Evolutionary conservation across 352 stramenopile genomes (phyloP), one percentile per base, ranked within the genome.

Genomic region (Phytophthora litchii): DNA sequence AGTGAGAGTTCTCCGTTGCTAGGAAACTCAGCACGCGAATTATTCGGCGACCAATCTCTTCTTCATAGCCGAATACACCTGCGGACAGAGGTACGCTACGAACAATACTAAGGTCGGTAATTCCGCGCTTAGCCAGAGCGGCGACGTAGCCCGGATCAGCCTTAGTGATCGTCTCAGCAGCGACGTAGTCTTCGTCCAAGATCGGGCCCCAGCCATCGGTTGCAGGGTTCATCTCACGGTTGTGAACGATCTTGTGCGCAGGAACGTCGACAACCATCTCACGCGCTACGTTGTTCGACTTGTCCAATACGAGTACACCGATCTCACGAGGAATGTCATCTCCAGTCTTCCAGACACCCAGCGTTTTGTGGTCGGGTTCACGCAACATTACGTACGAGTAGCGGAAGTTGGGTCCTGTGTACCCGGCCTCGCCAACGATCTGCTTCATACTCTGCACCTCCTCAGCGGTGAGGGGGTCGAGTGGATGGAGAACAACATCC

Each of bases 351-450:
- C 72, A 80, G 27, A 20, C 46, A 8, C 27, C 14, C 17, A 80
- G 64, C 17, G 64, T 75, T 23, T 48, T 55, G 56, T 80, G 60
- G 49, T 77, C 67, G 0, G 71, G 71, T 27, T 80, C 71, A 25
- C 71, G 71, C 48, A 80, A 52, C 67, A 80, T 67, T 32, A 80
- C 71, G 49, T 80, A 80, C 52, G 71, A 80, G 67, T 70, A 80
- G 36, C 71, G 71, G 8, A 73, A 36, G 20, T 60, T 47, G 21
- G 58, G 43, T 2, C 67, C 60, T 12, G 23, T 25, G 56, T 72
- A 67, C 12, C 59, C 71, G n/a, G 53, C 46, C n/a, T 71, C 64
- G 3, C 40, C 67, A 19, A 76, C 35, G 31, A 80, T 54, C 23
- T 80, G 52, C 60, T 77, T 80, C 47, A 70, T 59, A 9, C 32